Evolutionary conservation across 768 basidiomycete species (phyloP), one percentile per base, ranked within the genome.

Genomic region (Ramaria rubella): DNA sequence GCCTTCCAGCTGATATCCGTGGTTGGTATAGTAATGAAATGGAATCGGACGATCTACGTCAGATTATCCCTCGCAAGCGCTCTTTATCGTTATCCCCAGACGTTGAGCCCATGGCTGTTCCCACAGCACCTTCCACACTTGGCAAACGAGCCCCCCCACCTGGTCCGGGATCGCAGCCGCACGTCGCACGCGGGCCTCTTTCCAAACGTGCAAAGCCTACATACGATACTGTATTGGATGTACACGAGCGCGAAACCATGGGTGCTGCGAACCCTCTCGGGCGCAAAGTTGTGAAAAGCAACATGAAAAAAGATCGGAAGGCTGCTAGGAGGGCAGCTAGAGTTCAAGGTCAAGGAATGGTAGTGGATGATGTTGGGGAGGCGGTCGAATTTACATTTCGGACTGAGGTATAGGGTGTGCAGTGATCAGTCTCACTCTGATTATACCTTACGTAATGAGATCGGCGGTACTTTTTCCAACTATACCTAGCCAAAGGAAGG

Each of bases 291-390:
- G 61, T 87, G 62, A 88, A 87, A 71, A 77, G 71, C 64, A 84
- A 82, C 44, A 78, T 80, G 48, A 89, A 87, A 73, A 73, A 74
- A 61, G 80, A 78, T 34, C 74, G 81, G 63, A 81, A 81, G 65
- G 77, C 78, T 4, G 76, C 74, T 38, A 73, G 73, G 33, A 68
- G 69, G 52, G 38, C 56, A 12, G 45, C 34, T 34, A 56, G 54
- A 3, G 53, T 36, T 40, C 46, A 33, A 1, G 59, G 29, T 2
- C 46, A 55, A 0, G 63, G 65, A 5, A 72, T 76, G 75, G 70
- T 71, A 30, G 62, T 73, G 14, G 68, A 69, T 30, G 66, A 65
- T 26, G 67, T 59, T 34, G 63, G 49, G n/a, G 49, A 51, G 14
- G 31, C 29, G 17, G 49, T 50, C 14, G 49, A 51, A 23, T 34